phyloP scores from a whole-genome alignment of 805 yeast genomes.

The Candida sakaeoensis region DNA sequence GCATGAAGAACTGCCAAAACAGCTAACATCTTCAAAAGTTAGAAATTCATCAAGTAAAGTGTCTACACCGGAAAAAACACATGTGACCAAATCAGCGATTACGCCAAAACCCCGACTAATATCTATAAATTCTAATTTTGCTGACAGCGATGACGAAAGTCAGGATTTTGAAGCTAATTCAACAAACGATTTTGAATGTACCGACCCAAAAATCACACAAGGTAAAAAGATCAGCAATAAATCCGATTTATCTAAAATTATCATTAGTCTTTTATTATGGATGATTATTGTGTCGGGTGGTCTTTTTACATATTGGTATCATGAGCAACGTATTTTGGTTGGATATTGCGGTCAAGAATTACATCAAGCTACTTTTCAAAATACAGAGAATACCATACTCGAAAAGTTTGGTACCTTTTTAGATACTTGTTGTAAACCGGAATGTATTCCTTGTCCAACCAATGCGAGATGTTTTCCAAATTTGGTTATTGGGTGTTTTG shows the following conservation, averaged over 20 bases:
- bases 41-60: background rate
- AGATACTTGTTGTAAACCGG: slow-evolving; percentile 47
- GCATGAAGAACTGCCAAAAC: background rate
- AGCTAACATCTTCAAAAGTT: background rate
- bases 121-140: slow-evolving; percentile 2
- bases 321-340: slow-evolving; percentile 55
- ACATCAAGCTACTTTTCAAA: slow-evolving; percentile 38
- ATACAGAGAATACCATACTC: slow-evolving; percentile 25
- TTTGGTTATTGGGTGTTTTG: slow-evolving; percentile 63
- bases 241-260: background rate
- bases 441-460: slow-evolving; percentile 74
- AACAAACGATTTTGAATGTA: slow-evolving; percentile 13
- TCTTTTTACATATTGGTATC: slow-evolving; percentile 53
- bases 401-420: slow-evolving; percentile 41
- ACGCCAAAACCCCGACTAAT: slow-evolving; percentile 18
- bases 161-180: slow-evolving; percentile 10
- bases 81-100: slow-evolving; percentile 5
- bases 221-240: background rate
- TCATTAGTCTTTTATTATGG: slow-evolving; percentile 23
- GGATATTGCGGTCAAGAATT: slow-evolving; percentile 78
- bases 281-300: slow-evolving; percentile 33
- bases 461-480: slow-evolving; percentile 71
- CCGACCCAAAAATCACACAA: background rate
- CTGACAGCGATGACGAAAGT: slow-evolving; percentile 5
- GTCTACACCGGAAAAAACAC: slow-evolving; percentile 3